Percentiles rank a stretch among this genome's conserved stretches.
These are phyloP conservation scores for Colletotrichum cordylinicola DNA, from an alignment of 2,329 filamentous ascomycete genomes.

Conservation along the genomic window DNA sequence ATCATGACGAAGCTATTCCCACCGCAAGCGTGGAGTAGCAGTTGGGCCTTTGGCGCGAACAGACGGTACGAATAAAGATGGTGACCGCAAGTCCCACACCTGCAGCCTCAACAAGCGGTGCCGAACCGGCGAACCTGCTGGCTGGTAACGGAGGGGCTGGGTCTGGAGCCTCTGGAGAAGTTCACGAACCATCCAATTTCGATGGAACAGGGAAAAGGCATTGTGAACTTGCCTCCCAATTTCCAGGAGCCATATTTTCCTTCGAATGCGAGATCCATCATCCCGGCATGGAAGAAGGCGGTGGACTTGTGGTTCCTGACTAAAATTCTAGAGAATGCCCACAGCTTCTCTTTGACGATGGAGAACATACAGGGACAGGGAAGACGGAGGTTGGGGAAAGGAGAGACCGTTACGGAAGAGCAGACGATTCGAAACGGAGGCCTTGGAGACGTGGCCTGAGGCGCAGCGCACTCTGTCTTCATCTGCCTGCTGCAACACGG, in stretches of 20 bases:
- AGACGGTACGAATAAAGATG: neutral
- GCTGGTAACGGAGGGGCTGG: neutral
- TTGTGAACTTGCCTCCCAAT: neutral
- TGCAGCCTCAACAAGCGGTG: neutral
- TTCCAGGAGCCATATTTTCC: neutral
- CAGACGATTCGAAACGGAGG: neutral
- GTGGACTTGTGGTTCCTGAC: neutral
- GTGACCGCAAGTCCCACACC: neutral
- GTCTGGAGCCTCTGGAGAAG: neutral
- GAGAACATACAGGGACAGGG: neutral
- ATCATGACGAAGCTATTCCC: constrained; percentile 10
- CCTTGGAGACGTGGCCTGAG: neutral
- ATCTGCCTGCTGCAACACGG: neutral
- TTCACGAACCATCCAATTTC: neutral
- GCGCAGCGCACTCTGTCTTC: neutral
- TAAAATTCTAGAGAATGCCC: neutral
- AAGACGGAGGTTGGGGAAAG: neutral
- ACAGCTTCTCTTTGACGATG: neutral
- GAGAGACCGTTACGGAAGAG: neutral
- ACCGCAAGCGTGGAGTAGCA: neutral
- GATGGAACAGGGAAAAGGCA: neutral
- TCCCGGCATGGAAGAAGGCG: neutral
- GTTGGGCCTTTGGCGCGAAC: neutral
- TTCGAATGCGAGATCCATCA: constrained; percentile 3
- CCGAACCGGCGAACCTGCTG: neutral